These are phyloP conservation scores for Gnetum montanum DNA, from an alignment of 75 land plant genomes.

Conservation along the genomic window DNA sequence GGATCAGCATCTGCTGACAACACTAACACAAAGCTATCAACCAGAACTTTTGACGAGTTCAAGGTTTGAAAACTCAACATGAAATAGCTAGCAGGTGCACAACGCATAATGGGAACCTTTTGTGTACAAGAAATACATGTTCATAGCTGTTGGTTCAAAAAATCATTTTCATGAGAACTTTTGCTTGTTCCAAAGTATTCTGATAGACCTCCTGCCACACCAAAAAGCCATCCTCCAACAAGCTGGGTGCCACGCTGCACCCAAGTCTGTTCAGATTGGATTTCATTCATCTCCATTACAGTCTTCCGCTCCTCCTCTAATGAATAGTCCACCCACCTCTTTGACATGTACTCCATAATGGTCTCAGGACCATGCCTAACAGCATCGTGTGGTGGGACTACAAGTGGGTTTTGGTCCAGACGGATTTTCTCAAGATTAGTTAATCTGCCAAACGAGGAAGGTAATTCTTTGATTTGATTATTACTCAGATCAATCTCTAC, in stretches of 20 bases:
- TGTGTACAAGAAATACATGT: too few relatives aligned
- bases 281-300: conserved; percentile 8
- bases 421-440: conserved; percentile 51
- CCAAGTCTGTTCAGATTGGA: conserved; percentile 23
- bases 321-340: conserved; percentile 51
- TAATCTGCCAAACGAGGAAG: conserved; percentile 63
- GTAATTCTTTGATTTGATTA: conserved; percentile 81
- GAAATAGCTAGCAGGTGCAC: too few relatives aligned
- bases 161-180: not conserved
- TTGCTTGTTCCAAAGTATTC: conserved; percentile 16
- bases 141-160: not conserved
- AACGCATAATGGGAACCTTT: too few relatives aligned
- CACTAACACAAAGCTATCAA: too few relatives aligned
- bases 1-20: too few relatives aligned
- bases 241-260: conserved; percentile 29
- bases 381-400: conserved; percentile 56
- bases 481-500: conserved; percentile 74
- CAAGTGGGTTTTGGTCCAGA: conserved; percentile 67
- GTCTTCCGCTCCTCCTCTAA: conserved; percentile 41
- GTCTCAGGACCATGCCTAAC: conserved; percentile 49
- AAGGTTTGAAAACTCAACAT: too few relatives aligned
- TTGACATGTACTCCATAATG: conserved; percentile 48
- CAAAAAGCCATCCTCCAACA: conserved; percentile 18
- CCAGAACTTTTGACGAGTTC: too few relatives aligned
- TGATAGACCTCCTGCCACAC: conserved; percentile 17